phyloP scores from a whole-genome alignment of 1,284 basidiomycete genomes.

The Fomitiporia mediterranea region DNA sequence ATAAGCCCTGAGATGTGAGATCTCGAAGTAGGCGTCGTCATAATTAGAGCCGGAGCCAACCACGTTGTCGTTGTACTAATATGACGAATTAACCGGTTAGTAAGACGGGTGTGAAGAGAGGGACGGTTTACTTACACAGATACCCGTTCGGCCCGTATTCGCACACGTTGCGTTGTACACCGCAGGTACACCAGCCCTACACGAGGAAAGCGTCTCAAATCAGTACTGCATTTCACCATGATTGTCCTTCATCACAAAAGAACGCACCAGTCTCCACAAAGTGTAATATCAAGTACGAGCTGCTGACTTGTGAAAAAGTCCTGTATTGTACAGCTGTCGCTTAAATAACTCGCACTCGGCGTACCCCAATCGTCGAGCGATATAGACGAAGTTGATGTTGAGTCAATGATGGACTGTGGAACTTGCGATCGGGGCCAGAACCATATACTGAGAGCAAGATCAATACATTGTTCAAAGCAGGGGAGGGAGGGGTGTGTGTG shows the following conservation, averaged over 20 bases:
- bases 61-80: constrained; percentile 25
- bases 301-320: constrained; percentile 49
- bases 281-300: constrained; percentile 51
- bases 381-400: constrained; percentile 40
- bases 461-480: constrained; percentile 4
- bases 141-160: constrained; percentile 21
- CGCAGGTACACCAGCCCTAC: constrained; percentile 22
- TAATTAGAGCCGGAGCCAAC: constrained; percentile 25
- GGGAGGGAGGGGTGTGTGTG: background rate
- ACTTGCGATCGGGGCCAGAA: constrained; percentile 51
- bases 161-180: constrained; percentile 23
- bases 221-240: background rate
- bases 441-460: constrained; percentile 52
- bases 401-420: constrained; percentile 37
- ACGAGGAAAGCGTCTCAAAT: background rate
- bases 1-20: constrained; percentile 47
- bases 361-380: constrained; percentile 48
- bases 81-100: background rate
- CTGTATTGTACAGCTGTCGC: constrained; percentile 40
- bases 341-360: constrained; percentile 49
- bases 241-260: background rate
- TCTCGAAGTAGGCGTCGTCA: constrained; percentile 44
- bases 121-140: constrained; percentile 19
- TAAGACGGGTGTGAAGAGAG: background rate
- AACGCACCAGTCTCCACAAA: constrained; percentile 49